Evolutionary conservation across 345 rosid genomes (phyloP).

Genomic region (Cochlearia excelsa): DNA sequence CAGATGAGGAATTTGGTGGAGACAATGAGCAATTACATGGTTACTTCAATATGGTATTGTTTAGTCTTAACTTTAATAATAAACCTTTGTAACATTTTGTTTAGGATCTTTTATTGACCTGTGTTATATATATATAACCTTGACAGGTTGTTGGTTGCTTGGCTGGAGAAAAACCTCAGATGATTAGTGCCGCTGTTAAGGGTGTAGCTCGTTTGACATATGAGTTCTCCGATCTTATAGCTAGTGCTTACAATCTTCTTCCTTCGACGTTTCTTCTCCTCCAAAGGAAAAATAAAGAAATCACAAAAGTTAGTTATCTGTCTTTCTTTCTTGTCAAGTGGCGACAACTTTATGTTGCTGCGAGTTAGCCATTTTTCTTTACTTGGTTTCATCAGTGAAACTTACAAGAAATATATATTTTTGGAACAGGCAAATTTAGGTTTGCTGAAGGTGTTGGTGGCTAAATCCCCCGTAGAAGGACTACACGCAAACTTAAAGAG

Average conservation of each 20-base stretch:
- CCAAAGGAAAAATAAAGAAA: slow-evolving; percentile 81
- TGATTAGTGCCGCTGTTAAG: slow-evolving; percentile 96
- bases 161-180: slow-evolving; percentile 91
- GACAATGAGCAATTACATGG: slow-evolving; percentile 64
- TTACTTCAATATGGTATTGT: slow-evolving; percentile 72
- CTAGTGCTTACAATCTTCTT: slow-evolving; percentile 70
- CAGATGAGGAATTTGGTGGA: slow-evolving; percentile 86
- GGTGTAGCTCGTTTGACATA: slow-evolving; percentile 93
- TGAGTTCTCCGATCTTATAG: slow-evolving; percentile 87
- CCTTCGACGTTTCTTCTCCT: slow-evolving; percentile 91
- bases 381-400: slow-evolving; percentile 18
- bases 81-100: not conserved
- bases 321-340: not conserved
- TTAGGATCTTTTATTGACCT: slow-evolving; percentile 1
- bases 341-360: not conserved
- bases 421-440: slow-evolving; percentile 83
- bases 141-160: slow-evolving; percentile 86
- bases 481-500: slow-evolving; percentile 66
- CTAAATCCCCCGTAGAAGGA: slow-evolving; percentile 81
- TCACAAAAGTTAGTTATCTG: slow-evolving; percentile 58
- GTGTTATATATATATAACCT: slow-evolving; percentile 1
- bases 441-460: slow-evolving; percentile 80
- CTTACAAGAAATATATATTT: slow-evolving; percentile 5
- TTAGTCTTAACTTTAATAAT: slow-evolving; percentile 1
- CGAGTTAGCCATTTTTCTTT: slow-evolving; percentile 19